Base-by-base conservation (phyloP, 2,329 filamentous ascomycete species). In the Geosmithia flava region DNA sequence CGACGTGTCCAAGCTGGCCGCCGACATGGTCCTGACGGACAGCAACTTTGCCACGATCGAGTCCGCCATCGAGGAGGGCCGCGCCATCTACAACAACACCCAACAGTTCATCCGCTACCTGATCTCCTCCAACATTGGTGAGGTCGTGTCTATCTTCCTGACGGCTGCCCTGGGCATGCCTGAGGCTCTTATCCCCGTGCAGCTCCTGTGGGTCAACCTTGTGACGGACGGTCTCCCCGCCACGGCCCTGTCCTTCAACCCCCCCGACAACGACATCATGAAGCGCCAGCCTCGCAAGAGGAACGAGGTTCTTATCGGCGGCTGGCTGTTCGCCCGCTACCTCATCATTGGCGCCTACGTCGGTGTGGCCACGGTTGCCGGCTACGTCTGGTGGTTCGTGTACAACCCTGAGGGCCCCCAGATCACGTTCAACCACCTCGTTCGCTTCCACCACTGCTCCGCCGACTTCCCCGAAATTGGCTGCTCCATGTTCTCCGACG, bases 351-450 rank as follows among this genome's bases (percentile, higher is more conserved):
- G 93, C 52, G 88, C 81, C 8, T 98, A 98, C 54, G 93, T 98
- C 50, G 93, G 93, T 62, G 74, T 88, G 41, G 93, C 93, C 48
- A 98, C 93, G 3, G 94, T 98, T 19, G 89, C 85, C 60, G 93
- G 94, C 44, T 98, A 98, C 62, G 91, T 88, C n/a, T 98, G 93
- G 93, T 98, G 89, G 87, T 98, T 97, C 74, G 90, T 98, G 85
- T 95, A 85, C 74, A 91, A 97, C 70, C 69, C 81, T 8, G 80
- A 83, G 55, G 93, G 93, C 1, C 93, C 93, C 20, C 87, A 95
- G 65, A 95, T 98, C 67, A 81, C 74, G 53, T 95, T 97, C 71
- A 85, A 78, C 65, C 87, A 98, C 63, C 74, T 98, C 55, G 74
- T 85, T 20, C 85, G 94, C 69, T 98, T 97, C 81, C 93, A 98